Conservation (phyloP, 2,329 filamentous ascomycete species). For the Colletotrichum viniferum region DNA sequence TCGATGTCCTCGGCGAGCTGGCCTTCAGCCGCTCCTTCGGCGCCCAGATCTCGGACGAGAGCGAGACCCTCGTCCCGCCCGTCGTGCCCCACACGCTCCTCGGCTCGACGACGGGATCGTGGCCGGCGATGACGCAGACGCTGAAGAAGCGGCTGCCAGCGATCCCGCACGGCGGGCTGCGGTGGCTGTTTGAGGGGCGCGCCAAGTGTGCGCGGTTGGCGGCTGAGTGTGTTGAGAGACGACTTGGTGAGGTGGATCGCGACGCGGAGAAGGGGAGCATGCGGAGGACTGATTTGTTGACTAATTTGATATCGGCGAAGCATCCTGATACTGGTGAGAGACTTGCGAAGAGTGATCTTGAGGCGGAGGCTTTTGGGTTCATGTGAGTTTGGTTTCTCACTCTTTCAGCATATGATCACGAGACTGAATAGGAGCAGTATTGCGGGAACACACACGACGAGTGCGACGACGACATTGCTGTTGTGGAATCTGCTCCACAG, state of each 20-base stretch:
- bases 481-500: constrained; percentile 8
- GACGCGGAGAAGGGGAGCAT: background rate
- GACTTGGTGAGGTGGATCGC: constrained; percentile 6
- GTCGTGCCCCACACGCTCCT: constrained; percentile 36
- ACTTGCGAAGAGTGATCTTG: constrained; percentile 32
- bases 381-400: constrained; percentile 28
- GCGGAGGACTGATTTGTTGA: constrained; percentile 35
- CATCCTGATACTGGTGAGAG: constrained; percentile 37
- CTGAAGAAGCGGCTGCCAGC: constrained; percentile 30
- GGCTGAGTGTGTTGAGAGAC: constrained; percentile 22
- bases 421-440: background rate
- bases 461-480: background rate
- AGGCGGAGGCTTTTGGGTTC: constrained; percentile 40
- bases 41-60: constrained; percentile 29
- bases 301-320: constrained; percentile 37
- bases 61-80: constrained; percentile 31
- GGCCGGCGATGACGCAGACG: constrained; percentile 26
- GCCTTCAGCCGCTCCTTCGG: constrained; percentile 36
- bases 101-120: constrained; percentile 31
- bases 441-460: constrained; percentile 4
- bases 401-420: too few relatives aligned
- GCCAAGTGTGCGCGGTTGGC: constrained; percentile 20
- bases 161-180: constrained; percentile 24
- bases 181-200: constrained; percentile 27
- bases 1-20: constrained; percentile 32